Conservation (phyloP, 495 filamentous ascomycete species). For the Hypoxylon cercidicola region DNA sequence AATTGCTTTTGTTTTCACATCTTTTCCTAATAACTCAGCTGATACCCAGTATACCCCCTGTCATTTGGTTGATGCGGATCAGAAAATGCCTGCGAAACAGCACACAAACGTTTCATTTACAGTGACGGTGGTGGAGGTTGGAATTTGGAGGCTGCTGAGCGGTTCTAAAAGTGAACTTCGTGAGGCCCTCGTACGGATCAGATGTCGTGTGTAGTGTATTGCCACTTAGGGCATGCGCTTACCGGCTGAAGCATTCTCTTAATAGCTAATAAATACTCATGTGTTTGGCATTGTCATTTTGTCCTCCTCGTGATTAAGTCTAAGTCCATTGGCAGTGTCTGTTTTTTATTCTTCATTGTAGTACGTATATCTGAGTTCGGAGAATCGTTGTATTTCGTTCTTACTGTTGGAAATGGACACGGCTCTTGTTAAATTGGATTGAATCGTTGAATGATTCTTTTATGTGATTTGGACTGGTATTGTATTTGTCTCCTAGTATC, state of each 20-base stretch:
- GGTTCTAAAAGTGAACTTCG: slow-evolving; percentile 21
- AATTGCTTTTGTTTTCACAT: slow-evolving; percentile 47
- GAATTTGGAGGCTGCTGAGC: slow-evolving; percentile 28
- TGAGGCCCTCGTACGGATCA: slow-evolving; percentile 32
- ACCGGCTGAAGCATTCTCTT: slow-evolving; percentile 46
- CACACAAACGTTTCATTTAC: slow-evolving; percentile 41
- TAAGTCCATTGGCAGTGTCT: no score
- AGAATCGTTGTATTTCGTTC: no score
- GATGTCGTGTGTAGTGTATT: slow-evolving; percentile 39
- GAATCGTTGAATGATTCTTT: no score
- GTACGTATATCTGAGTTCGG: no score
- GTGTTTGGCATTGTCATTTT: slow-evolving; percentile 37
- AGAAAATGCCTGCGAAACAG: slow-evolving; percentile 41
- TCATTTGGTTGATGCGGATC: slow-evolving; percentile 47
- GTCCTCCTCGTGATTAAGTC: background rate
- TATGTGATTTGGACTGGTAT: no score
- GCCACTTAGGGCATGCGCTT: slow-evolving; percentile 36
- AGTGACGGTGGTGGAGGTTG: slow-evolving; percentile 32
- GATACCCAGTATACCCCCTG: slow-evolving; percentile 53
- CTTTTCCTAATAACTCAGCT: slow-evolving; percentile 49
- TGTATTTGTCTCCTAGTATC: no score
- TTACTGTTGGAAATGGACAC: no score
- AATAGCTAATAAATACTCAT: slow-evolving; percentile 52
- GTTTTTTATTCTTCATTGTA: no score
- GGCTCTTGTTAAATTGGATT: no score